phyloP scores from a whole-genome alignment of 2,329 filamentous ascomycete genomes.

The Microthyrium microscopicum region DNA sequence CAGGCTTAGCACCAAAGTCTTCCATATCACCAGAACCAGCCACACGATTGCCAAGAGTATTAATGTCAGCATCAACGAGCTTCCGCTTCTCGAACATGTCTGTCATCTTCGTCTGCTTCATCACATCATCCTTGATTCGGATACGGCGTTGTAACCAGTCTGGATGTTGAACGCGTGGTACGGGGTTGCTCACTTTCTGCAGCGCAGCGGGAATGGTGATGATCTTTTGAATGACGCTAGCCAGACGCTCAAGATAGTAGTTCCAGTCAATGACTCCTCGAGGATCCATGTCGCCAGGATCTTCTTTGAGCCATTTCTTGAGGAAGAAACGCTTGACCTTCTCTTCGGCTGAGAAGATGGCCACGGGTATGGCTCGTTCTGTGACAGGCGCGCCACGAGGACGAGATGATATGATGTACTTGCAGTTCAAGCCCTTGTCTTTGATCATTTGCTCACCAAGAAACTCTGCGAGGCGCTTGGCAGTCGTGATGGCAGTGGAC shows the following conservation, averaged over 20 bases:
- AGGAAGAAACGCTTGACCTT: conserved; percentile 76
- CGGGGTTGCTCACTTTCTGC: conserved; percentile 87
- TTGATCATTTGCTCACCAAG: conserved; percentile 98
- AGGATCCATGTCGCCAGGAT: conserved; percentile 80
- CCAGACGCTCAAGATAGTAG: conserved; percentile 90
- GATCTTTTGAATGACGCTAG: conserved; percentile 94
- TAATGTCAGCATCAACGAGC: conserved; percentile 55
- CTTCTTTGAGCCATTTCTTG: conserved; percentile 89
- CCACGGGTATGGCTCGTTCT: conserved; percentile 82
- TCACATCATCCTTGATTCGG: conserved; percentile 85
- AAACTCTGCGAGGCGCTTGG: conserved; percentile 86
- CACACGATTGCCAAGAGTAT: conserved; percentile 37
- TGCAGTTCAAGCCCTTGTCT: conserved; percentile 97
- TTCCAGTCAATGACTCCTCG: conserved; percentile 86
- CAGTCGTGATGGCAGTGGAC: conserved; percentile 97
- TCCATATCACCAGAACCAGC: conserved; percentile 54
- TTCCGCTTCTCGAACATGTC: conserved; percentile 57
- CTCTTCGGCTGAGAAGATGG: conserved; percentile 91
- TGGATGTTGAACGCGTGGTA: conserved; percentile 81
- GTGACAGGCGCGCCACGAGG: conserved; percentile 85
- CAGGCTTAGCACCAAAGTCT: conserved; percentile 46
- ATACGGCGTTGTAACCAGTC: conserved; percentile 94
- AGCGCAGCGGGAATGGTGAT: conserved; percentile 96
- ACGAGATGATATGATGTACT: conserved; percentile 88
- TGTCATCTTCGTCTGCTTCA: conserved; percentile 98